Base-by-base conservation (phyloP, 2,329 filamentous ascomycete species). In the Ceratocystis cubensis region DNA sequence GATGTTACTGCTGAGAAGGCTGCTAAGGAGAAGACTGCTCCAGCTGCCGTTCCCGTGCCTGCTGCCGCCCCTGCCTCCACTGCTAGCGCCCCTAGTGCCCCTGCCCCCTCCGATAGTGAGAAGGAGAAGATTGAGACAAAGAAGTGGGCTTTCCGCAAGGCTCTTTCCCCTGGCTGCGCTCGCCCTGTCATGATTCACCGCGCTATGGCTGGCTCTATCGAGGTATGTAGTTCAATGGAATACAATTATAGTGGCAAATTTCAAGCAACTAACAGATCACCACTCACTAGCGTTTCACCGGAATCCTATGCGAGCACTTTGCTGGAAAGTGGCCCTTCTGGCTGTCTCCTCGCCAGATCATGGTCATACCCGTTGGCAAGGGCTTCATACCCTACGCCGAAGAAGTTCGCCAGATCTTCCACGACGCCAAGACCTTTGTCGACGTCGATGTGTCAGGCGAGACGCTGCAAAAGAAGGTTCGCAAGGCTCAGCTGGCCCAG, bases 251-350 rank as follows among this genome's bases (percentile, higher is more conserved):
- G 6, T 3, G 30, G 13, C 15, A 33, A n/a, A 10, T 30, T 17
- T n/a, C 5, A 59, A 33, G 28, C 7, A 6, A 50, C 64, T 68
- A n/a, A 70, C 56, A 10, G 3, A 56, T 5, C 20, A 30, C 8
- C 22, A 8, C 46, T 15, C 28, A 37, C n/a, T 81, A 83, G 75
- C 78, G 81, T 67, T 83, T 84, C 76, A 81, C 89, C 73, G 89
- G 84, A 70, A 91, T 93, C 70, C 80, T 93, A 69, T 89, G 84
- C 59, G 89, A 94, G 80, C 89, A 93, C 76, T 93, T 91, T 74
- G 89, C 82, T 65, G 89, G 89, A 71, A 91, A 91, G 78, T 94
- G 89, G 89, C 89, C 89, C 1, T 91, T 93, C 81, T 94, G 89
- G 89, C 78, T 94, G 69, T 89, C 86, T 71, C 89, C 89, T n/a